Conservation (phyloP, 2,329 filamentous ascomycete genomes). For the Albophoma yamanashiensis region DNA sequence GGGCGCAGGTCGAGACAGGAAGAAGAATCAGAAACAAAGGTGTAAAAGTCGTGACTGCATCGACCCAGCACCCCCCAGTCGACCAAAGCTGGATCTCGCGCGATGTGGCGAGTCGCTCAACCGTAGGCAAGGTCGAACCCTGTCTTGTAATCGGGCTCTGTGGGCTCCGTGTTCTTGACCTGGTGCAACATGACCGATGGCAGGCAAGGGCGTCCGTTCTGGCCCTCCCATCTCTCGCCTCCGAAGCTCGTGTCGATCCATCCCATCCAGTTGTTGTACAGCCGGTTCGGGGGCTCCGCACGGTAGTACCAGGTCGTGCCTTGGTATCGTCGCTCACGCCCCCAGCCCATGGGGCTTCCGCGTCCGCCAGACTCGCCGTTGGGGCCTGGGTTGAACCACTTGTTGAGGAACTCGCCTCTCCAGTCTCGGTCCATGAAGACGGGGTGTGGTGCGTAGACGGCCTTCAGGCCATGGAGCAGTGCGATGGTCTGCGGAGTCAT, state of each 20-base stretch:
- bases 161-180: constrained; percentile 46
- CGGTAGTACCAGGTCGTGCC: constrained; percentile 54
- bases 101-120: constrained; percentile 10
- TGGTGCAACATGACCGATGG: constrained; percentile 50
- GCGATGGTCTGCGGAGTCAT: constrained; percentile 68
- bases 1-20: neutral
- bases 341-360: constrained; percentile 49
- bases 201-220: constrained; percentile 45
- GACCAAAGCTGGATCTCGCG: no score
- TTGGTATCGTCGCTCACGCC: constrained; percentile 43
- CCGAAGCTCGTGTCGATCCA: constrained; percentile 45
- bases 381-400: constrained; percentile 50
- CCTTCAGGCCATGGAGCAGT: constrained; percentile 68
- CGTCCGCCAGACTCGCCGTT: constrained; percentile 42
- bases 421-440: constrained; percentile 71
- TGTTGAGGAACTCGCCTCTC: constrained; percentile 40
- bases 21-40: neutral
- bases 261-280: constrained; percentile 55
- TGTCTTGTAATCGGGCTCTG: constrained; percentile 29
- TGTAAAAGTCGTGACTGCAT: neutral
- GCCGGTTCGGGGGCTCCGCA: constrained; percentile 42
- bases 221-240: constrained; percentile 43
- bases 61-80: neutral
- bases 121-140: constrained; percentile 27
- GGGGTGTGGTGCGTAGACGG: constrained; percentile 67